Conservation (phyloP, 2,329 filamentous ascomycete genomes). For the Aspergillus intermedius region DNA sequence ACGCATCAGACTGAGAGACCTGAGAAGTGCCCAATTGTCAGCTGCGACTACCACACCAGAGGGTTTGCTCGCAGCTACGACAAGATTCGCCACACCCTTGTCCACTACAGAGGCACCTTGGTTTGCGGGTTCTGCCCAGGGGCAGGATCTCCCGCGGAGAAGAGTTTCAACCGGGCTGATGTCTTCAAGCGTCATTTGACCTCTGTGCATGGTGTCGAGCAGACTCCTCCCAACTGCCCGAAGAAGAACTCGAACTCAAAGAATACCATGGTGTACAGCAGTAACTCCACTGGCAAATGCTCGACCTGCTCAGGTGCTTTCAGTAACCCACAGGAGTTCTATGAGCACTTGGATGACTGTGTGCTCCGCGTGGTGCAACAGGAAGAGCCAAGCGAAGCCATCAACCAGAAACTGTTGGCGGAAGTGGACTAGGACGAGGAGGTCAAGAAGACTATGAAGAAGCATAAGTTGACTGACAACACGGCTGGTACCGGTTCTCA, state of each 20-base stretch:
- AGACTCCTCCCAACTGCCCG: slow-evolving; percentile 84
- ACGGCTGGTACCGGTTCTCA: slow-evolving; percentile 48
- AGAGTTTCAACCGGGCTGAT: slow-evolving; percentile 91
- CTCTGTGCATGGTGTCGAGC: slow-evolving; percentile 84
- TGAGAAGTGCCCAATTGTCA: slow-evolving; percentile 88
- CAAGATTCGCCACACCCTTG: slow-evolving; percentile 89
- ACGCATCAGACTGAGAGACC: slow-evolving; percentile 87
- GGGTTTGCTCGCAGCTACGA: slow-evolving; percentile 94
- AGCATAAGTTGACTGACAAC: slow-evolving; percentile 46
- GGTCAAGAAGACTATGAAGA: slow-evolving; percentile 53
- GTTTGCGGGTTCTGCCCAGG: slow-evolving; percentile 92
- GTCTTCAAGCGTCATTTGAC: slow-evolving; percentile 94
- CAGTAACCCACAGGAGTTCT: slow-evolving; percentile 86
- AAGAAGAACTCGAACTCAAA: slow-evolving; percentile 55
- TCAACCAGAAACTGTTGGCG: slow-evolving; percentile 50
- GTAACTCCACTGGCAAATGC: slow-evolving; percentile 77
- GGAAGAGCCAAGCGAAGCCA: slow-evolving; percentile 52
- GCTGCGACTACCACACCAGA: slow-evolving; percentile 86
- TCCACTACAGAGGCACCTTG: slow-evolving; percentile 97
- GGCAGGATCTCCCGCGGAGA: slow-evolving; percentile 79
- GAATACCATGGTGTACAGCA: slow-evolving; percentile 61
- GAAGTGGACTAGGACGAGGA: slow-evolving; percentile 56
- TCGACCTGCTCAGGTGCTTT: slow-evolving; percentile 86
- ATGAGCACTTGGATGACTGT: slow-evolving; percentile 81
- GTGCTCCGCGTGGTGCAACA: slow-evolving; percentile 58